These are phyloP conservation scores for Dryadomyces sulphureus DNA, from an alignment of 2,329 filamentous ascomycete species.

Conservation along the genomic window DNA sequence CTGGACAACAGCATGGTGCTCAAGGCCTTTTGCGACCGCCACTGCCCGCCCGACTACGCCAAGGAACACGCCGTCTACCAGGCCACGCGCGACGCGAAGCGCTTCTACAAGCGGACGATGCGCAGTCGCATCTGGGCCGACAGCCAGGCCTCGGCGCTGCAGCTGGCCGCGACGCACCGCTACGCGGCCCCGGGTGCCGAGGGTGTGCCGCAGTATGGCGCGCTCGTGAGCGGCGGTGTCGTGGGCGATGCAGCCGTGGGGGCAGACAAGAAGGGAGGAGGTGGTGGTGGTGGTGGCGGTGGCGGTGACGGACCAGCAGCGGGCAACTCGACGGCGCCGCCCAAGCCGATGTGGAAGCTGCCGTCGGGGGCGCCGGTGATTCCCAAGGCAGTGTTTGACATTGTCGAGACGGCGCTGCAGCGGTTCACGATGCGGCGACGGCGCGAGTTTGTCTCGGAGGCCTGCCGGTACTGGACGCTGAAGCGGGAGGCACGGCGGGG, in stretches of 20 bases:
- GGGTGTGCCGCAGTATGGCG: background rate
- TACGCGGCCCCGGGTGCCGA: conserved; percentile 22
- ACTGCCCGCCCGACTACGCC: conserved; percentile 79
- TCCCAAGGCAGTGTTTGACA: conserved; percentile 72
- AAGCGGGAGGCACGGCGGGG: conserved; percentile 88
- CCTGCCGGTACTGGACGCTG: conserved; percentile 93
- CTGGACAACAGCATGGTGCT: conserved; percentile 68
- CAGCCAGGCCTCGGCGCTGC: conserved; percentile 68
- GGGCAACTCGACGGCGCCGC: conserved; percentile 45
- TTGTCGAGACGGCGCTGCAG: conserved; percentile 68
- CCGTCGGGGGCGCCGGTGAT: conserved; percentile 92
- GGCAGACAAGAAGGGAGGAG: background rate
- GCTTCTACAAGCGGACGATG: conserved; percentile 83
- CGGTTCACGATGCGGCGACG: conserved; percentile 70
- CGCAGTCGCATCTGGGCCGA: conserved; percentile 83
- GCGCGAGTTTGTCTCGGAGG: conserved; percentile 84
- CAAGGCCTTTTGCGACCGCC: conserved; percentile 92
- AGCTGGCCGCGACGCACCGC: conserved; percentile 59
- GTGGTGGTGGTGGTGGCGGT: background rate
- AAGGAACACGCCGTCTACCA: conserved; percentile 70
- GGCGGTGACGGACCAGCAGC: conserved; percentile 33
- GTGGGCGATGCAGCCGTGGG: background rate
- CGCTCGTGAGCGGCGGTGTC: background rate
- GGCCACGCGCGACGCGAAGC: conserved; percentile 70
- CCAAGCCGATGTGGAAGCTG: conserved; percentile 72